Conservation (phyloP, 768 basidiomycete genomes). For the Dioszegia aurantiaca region DNA sequence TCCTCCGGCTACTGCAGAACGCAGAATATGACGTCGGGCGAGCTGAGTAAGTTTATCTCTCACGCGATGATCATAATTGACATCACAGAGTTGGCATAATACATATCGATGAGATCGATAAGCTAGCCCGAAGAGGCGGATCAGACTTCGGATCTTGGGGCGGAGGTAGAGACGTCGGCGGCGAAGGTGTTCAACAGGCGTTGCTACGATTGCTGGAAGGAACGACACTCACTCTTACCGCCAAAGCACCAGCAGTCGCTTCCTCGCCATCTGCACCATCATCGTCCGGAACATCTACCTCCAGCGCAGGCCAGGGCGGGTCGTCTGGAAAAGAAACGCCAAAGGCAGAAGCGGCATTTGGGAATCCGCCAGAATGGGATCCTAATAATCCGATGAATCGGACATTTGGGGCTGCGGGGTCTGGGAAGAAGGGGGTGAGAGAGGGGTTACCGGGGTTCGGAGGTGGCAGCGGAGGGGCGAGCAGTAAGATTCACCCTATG, state of each 20-base stretch:
- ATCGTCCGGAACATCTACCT: conserved; percentile 9
- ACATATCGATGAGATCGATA: conserved; percentile 95
- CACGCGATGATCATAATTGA: conserved; percentile 5
- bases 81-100: conserved; percentile 76
- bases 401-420: conserved; percentile 20
- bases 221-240: conserved; percentile 73
- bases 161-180: conserved; percentile 73
- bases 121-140: conserved; percentile 62
- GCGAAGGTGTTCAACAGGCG: conserved; percentile 94
- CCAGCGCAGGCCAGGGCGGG: conserved; percentile 1
- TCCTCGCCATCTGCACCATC: conserved; percentile 16
- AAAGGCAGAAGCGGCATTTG: conserved; percentile 24
- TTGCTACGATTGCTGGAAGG: conserved; percentile 83
- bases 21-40: conserved; percentile 82
- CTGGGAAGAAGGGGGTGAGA: conserved; percentile 44
- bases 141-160: conserved; percentile 56
- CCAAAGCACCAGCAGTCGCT: conserved; percentile 44
- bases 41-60: conserved; percentile 66
- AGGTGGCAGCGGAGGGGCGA: conserved; percentile 33
- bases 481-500: neutral
- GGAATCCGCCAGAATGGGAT: conserved; percentile 39
- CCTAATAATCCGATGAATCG: conserved; percentile 42
- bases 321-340: conserved; percentile 12
- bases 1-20: conserved; percentile 82
- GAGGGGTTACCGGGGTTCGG: conserved; percentile 50